These are phyloP conservation scores for Excoecaria agallocha DNA, from an alignment of 345 rosid species.

Conservation along the genomic window DNA sequence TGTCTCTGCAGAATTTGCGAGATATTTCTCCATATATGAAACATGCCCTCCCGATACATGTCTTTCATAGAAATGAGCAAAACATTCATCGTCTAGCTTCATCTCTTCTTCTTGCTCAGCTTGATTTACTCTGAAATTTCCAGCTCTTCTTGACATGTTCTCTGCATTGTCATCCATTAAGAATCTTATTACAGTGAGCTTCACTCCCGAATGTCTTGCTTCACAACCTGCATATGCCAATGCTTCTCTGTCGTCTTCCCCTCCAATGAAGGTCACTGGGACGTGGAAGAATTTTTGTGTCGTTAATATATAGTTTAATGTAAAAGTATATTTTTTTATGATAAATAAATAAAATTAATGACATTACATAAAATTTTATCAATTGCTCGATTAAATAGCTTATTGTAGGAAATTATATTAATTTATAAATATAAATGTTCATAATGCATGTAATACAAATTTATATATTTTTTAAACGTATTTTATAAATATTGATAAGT, in stretches of 20 bases:
- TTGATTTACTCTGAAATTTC: constrained; percentile 42
- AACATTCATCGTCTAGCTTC: constrained; percentile 89
- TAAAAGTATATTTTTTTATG: no score
- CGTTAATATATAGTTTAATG: no score
- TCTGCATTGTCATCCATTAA: constrained; percentile 56
- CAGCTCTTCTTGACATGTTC: constrained; percentile 45
- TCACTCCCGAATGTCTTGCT: constrained; percentile 66
- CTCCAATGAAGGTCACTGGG: constrained; percentile 87
- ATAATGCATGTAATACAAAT: no score
- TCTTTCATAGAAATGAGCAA: constrained; percentile 75
- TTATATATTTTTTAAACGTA: no score
- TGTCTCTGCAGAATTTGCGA: constrained; percentile 83
- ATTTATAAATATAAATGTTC: no score
- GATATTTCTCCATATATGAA: constrained; percentile 79
- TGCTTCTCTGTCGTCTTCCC: constrained; percentile 86
- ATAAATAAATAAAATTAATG: no score
- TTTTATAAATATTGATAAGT: no score
- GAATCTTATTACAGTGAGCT: constrained; percentile 75
- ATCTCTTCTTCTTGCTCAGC: constrained; percentile 78
- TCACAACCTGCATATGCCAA: constrained; percentile 71
- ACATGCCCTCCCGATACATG: constrained; percentile 67
- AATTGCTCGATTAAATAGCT: no score
- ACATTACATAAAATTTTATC: no score
- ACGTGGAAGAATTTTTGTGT: constrained; percentile 42
- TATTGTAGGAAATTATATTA: no score